These are phyloP conservation scores for Anthracocystis setariae DNA, from an alignment of 1,284 basidiomycete genomes.

Conservation along the genomic window DNA sequence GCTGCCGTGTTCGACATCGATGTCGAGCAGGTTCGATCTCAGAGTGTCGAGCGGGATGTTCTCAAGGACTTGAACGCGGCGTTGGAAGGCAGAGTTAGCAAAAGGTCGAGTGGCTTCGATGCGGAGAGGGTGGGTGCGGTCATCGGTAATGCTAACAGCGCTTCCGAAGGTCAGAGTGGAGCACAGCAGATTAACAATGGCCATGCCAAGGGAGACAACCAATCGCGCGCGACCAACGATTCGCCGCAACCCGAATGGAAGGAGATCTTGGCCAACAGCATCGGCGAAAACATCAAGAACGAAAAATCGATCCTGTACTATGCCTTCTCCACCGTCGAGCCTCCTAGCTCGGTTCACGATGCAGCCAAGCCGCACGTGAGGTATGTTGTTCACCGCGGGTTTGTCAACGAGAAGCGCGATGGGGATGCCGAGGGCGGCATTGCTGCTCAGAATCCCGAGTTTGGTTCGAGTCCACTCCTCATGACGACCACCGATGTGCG, in stretches of 20 bases:
- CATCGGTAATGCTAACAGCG: slow-evolving; percentile 15
- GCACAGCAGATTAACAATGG: slow-evolving; percentile 33
- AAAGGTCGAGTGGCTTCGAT: slow-evolving; percentile 16
- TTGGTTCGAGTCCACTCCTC: slow-evolving; percentile 59
- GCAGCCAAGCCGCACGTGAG: slow-evolving; percentile 53
- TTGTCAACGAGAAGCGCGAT: slow-evolving; percentile 67
- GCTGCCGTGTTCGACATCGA: slow-evolving; percentile 45
- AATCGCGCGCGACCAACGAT: slow-evolving; percentile 43
- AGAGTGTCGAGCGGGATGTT: slow-evolving; percentile 24
- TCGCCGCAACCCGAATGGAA: slow-evolving; percentile 62
- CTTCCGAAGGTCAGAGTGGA: not conserved
- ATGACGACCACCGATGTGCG: slow-evolving; percentile 68
- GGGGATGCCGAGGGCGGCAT: slow-evolving; percentile 48
- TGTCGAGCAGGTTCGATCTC: slow-evolving; percentile 15
- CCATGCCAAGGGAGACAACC: slow-evolving; percentile 18
- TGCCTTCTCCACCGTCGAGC: slow-evolving; percentile 57
- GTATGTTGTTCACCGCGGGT: slow-evolving; percentile 68
- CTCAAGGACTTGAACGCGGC: slow-evolving; percentile 33
- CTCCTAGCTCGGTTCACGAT: slow-evolving; percentile 47
- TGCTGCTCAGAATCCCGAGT: slow-evolving; percentile 48
- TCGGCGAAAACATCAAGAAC: slow-evolving; percentile 54
- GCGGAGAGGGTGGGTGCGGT: slow-evolving; percentile 35
- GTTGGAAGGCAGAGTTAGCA: slow-evolving; percentile 13
- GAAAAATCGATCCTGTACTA: slow-evolving; percentile 64
- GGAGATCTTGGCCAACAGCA: slow-evolving; percentile 46